Evolutionary conservation across 2,329 filamentous ascomycete species (phyloP), one percentile per base, ranked within the genome.

Genomic region (Fusarium mexicanum): DNA sequence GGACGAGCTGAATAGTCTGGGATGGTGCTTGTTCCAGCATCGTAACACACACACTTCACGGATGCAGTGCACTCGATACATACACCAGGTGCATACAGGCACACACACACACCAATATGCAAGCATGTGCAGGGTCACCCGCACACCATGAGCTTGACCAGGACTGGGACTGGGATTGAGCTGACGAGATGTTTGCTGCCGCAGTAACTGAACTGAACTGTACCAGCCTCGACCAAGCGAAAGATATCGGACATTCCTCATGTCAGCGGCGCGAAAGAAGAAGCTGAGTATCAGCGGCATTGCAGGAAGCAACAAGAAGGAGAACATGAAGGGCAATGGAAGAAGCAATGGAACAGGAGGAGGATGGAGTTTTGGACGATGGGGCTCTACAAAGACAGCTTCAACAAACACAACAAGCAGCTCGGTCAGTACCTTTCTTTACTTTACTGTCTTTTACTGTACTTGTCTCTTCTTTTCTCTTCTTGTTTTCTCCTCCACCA

Each of bases 261-360:
- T 72, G 72, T 57, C 72, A 37, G 54, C 71, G 40, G 58, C 53
- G 37, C 66, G 54, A 40, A 74, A 63, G 60, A 74, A 72, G 64
- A 74, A 72, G 51, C 50, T 75, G 68, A 75, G 72, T 26, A 71
- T 71, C 58, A 73, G 70, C 61, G 67, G 66, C 50, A 73, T 63
- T 37, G 54, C 61, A 22, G 47, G 61, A 48, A 61, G 53, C 18
- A 69, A 38, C 31, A 75, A 72, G 60, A 72, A 61, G 31, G 71
- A 74, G 11, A 73, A 51, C 6, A 74, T 75, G 72, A 74, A 70
- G 50, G 31, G 47, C 12, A 73, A 47, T 50, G 62, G 63, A n/a
- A 59, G 58, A 47, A 61, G 63, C 8, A 72, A 58, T 61, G 67
- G 41, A 18, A 48, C 31, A 43, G 70, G 69, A 59, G 60, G 72